A percentile compares a stretch with the other conserved stretches of the same genome.
phyloP scores from a whole-genome alignment of 1,284 basidiomycete genomes.

The Athelia psychrophila region DNA sequence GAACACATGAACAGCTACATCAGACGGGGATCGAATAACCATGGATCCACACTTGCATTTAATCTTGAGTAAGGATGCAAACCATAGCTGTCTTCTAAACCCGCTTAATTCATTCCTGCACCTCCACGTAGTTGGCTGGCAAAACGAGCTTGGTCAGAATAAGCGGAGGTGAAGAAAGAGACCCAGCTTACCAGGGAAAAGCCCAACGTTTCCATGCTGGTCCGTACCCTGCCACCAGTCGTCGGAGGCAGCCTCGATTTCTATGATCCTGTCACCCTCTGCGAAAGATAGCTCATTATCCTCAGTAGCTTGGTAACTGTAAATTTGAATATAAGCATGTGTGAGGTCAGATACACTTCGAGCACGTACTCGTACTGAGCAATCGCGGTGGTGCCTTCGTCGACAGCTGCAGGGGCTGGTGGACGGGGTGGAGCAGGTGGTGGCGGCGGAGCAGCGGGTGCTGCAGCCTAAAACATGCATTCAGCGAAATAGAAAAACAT shows the following conservation, averaged over 20 bases:
- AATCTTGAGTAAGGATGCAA: too few relatives aligned
- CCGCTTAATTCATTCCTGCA: constrained; percentile 49
- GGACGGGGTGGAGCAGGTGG: constrained; percentile 33
- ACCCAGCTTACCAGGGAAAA: constrained; percentile 76
- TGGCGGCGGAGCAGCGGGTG: constrained; percentile 40
- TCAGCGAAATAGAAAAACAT: not conserved
- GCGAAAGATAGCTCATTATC: constrained; percentile 87
- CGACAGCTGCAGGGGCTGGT: constrained; percentile 32
- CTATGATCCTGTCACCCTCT: constrained; percentile 76
- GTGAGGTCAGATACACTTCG: not conserved
- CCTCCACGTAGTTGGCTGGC: constrained; percentile 59
- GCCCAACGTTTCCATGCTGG: constrained; percentile 58
- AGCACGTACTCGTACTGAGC: constrained; percentile 73
- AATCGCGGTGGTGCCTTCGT: constrained; percentile 61
- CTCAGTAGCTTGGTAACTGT: constrained; percentile 81
- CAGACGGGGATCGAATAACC: too few relatives aligned
- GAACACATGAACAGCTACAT: too few relatives aligned
- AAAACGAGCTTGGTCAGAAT: constrained; percentile 6
- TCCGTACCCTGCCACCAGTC: constrained; percentile 90
- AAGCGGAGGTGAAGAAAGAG: constrained; percentile 2
- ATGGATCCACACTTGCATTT: too few relatives aligned
- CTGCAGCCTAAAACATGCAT: constrained; percentile 23
- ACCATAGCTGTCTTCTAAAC: too few relatives aligned
- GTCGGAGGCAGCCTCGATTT: constrained; percentile 72
- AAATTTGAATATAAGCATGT: not conserved